Conservation (phyloP, 768 basidiomycete species). For the Termitomyces sp. region DNA sequence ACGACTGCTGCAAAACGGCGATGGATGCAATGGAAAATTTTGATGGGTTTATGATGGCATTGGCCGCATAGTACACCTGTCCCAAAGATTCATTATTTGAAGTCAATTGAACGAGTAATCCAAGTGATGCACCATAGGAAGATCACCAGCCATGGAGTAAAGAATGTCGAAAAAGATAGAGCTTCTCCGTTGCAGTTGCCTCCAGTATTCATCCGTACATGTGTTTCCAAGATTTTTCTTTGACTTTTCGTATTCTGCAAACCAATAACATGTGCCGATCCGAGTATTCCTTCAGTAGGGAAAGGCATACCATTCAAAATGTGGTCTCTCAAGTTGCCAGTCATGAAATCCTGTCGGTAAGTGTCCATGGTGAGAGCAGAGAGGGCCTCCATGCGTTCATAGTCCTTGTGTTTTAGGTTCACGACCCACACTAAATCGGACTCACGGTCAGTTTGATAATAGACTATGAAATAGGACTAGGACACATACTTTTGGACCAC, state of each 20-base stretch:
- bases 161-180: slow-evolving; percentile 15
- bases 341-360: slow-evolving; percentile 33
- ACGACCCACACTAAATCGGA: slow-evolving; percentile 19
- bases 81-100: neutral
- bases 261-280: neutral
- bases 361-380: slow-evolving; percentile 17
- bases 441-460: neutral
- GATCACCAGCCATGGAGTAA: slow-evolving; percentile 17
- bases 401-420: slow-evolving; percentile 22
- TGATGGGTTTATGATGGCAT: slow-evolving; percentile 24
- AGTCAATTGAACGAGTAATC: neutral
- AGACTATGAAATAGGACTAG: neutral
- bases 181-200: slow-evolving; percentile 2
- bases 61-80: slow-evolving; percentile 31
- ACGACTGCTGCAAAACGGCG: slow-evolving; percentile 34
- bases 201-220: slow-evolving; percentile 17
- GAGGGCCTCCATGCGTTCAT: slow-evolving; percentile 26
- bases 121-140: slow-evolving; percentile 23
- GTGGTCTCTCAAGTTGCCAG: slow-evolving; percentile 25
- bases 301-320: slow-evolving; percentile 22
- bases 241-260: slow-evolving; percentile 24
- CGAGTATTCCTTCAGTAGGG: neutral
- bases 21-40: slow-evolving; percentile 32
- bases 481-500: slow-evolving; percentile 23
- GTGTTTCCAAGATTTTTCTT: slow-evolving; percentile 16